Base-by-base conservation (phyloP, 495 filamentous ascomycete genomes). In the Thozetella sp. region DNA sequence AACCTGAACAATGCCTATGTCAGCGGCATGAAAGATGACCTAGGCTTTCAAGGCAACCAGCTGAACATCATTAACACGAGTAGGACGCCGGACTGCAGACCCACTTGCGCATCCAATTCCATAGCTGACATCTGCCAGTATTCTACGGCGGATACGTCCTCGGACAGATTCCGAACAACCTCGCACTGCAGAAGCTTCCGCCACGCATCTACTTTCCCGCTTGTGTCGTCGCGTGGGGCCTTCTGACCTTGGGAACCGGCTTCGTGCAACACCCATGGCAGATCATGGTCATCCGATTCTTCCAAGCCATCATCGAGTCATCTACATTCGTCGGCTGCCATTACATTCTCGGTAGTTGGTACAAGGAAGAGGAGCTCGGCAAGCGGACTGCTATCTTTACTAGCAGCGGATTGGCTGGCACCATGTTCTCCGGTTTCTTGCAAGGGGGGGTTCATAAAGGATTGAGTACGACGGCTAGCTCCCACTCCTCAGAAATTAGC, bases 321-420 rank as follows among this genome's bases (percentile, higher is more conserved):
- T 73, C 67, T 54, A 80, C 75, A 20, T 86, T 81, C 54, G 72
- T 74, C 2, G n/a, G 81, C 81, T 1, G 82, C 77, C 79, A 82
- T 13, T 83, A 83, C 59, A 80, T 86, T 57, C 66, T 85, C 0
- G 82, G 83, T 1, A 72, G 72, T 0, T 86, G 82, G 82, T 86
- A 86, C 61, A 83, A 71, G 2, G 70, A 75, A 30, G 63, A 65
- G 15, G 83, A 86, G 62, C 63, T 84, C 1, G 81, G 76, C 0
- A 86, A 85, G 56, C 72, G 83, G 6, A 79, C 65, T 12, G 71
- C 59, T 51, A 70, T 71, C 60, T 72, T 78, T 55, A 75, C 71
- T 27, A 69, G 72, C 19, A 70, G 65, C 24, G 76, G 75, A 2
- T 51, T 70, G 2, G 69, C 67, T n/a, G 71, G 69, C 6, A 64